phyloP scores from a whole-genome alignment of 2,329 filamentous ascomycete species.

The Penicillium hordei region DNA sequence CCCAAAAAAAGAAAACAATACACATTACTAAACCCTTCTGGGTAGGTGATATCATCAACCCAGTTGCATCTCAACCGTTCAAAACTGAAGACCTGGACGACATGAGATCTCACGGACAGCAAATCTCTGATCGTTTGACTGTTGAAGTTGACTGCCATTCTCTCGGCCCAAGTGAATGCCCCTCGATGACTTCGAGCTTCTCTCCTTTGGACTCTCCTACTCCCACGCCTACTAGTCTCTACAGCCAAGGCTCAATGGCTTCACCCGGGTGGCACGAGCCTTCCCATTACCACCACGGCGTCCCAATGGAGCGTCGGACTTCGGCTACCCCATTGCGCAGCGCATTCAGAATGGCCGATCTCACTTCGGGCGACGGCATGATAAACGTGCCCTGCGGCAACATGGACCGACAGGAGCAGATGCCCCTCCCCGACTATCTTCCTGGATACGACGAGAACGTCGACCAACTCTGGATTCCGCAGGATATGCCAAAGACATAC shows the following conservation, averaged over 20 bases:
- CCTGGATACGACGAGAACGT: constrained; percentile 40
- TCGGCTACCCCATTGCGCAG: constrained; percentile 36
- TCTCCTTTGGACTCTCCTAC: constrained; percentile 43
- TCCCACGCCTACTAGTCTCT: constrained; percentile 41
- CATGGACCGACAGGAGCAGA: constrained; percentile 36
- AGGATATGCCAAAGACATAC: constrained; percentile 39
- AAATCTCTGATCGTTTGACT: constrained; percentile 39
- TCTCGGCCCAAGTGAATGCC: constrained; percentile 41
- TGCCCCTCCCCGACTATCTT: constrained; percentile 38
- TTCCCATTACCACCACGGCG: constrained; percentile 29
- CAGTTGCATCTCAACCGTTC: constrained; percentile 28
- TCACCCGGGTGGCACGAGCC: constrained; percentile 40
- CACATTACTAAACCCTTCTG: constrained; percentile 13
- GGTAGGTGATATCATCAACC: constrained; percentile 33
- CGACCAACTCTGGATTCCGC: constrained; percentile 40
- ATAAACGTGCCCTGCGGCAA: constrained; percentile 36
- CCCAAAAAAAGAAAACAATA: background rate
- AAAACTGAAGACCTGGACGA: constrained; percentile 35
- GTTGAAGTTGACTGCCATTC: constrained; percentile 42
- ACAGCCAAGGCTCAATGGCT: constrained; percentile 40
- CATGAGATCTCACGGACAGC: constrained; percentile 40
- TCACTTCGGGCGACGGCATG: constrained; percentile 36
- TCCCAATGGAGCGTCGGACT: constrained; percentile 31
- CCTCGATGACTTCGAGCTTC: constrained; percentile 42
- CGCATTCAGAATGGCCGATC: constrained; percentile 38